Base-by-base conservation (phyloP, 1,284 basidiomycete genomes). In the Takashimella tepidaria region DNA sequence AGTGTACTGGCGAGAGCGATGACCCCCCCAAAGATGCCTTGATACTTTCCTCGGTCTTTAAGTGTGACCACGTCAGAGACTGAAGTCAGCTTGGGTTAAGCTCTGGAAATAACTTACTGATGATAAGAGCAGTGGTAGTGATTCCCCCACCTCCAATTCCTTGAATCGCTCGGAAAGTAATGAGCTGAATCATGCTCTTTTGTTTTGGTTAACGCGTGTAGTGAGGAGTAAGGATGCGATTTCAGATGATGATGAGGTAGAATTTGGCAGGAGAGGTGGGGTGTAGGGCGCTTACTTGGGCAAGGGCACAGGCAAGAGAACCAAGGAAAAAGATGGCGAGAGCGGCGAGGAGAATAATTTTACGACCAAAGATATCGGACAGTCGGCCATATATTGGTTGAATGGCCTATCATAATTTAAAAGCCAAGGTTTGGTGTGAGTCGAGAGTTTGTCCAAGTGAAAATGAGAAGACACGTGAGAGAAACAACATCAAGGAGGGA, bases 291-390 rank as follows among this genome's bases (percentile, higher is more conserved):
- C 31, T 37, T 16, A 37, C 31, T 16, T 37, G 31, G 3, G 85
- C 82, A 5, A 63, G 70, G 51, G 81, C 84, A 44, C 84, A 84
- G 3, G 63, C 61, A n/a, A 69, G 46, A 11, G 46, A 50, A 5
- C 66, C 63, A 37, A 86, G 63, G 72, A 85, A 80, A 67, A 84
- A 84, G 41, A 86, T 73, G 13, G 71, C 65, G 78, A 87, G 82
- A 2, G 80, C 47, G 10, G 42, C 53, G 19, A 62, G 54, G 16
- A 61, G 53, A 0, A 83, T 81, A 16, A 72, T 71, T 67, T 88
- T 88, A 40, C 87, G 78, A 11, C 87, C 87, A 59, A 87, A 88
- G 31, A 86, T 87, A 59, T 89, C 86, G 79, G 83, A 74, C 19
- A 86, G 82, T 5, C 84, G 80, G 40, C 85, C 85, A 66, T 86